Conservation (phyloP, 208 protist species). For the Acanthamoeba royreba region DNA sequence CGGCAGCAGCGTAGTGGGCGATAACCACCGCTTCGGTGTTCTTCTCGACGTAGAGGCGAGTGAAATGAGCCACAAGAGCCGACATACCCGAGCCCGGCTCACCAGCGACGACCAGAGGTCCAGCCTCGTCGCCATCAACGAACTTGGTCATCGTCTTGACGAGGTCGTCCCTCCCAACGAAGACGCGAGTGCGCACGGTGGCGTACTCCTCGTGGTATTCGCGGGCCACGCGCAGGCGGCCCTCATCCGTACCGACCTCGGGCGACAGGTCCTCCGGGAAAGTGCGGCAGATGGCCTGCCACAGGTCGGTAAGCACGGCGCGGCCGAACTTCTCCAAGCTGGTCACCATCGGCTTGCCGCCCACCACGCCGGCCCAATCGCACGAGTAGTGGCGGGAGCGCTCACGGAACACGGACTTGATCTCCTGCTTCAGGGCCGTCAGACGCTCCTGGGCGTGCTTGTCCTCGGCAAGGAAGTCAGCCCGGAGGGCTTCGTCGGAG, state of each 20-base stretch:
- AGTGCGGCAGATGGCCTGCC: constrained; percentile 38
- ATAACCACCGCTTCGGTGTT: not conserved
- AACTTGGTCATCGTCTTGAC: constrained; percentile 59
- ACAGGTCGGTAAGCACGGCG: constrained; percentile 61
- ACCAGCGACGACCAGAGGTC: constrained; percentile 54
- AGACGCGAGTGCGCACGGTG: constrained; percentile 19
- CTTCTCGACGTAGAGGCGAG: not conserved
- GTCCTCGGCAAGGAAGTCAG: constrained; percentile 42
- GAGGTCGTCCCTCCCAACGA: constrained; percentile 66
- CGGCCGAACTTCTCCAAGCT: constrained; percentile 48
- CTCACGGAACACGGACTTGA: not conserved
- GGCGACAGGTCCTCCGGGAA: constrained; percentile 1
- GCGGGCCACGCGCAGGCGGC: not conserved
- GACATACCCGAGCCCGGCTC: constrained; percentile 64
- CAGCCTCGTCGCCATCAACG: constrained; percentile 50
- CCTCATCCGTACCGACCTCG: not conserved
- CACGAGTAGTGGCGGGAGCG: constrained; percentile 26
- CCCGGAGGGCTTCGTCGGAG: not conserved
- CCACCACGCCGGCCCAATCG: constrained; percentile 40
- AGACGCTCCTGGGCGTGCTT: not conserved
- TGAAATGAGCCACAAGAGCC: constrained; percentile 55
- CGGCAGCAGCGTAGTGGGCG: constrained; percentile 50
- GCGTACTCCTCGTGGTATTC: constrained; percentile 53
- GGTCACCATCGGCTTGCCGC: constrained; percentile 44
- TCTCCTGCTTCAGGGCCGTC: constrained; percentile 37